A percentile compares a stretch with the other conserved stretches of the same genome.
These are phyloP conservation scores for Ustilago lituana DNA, from an alignment of 1,284 basidiomycete genomes.

Conservation along the genomic window DNA sequence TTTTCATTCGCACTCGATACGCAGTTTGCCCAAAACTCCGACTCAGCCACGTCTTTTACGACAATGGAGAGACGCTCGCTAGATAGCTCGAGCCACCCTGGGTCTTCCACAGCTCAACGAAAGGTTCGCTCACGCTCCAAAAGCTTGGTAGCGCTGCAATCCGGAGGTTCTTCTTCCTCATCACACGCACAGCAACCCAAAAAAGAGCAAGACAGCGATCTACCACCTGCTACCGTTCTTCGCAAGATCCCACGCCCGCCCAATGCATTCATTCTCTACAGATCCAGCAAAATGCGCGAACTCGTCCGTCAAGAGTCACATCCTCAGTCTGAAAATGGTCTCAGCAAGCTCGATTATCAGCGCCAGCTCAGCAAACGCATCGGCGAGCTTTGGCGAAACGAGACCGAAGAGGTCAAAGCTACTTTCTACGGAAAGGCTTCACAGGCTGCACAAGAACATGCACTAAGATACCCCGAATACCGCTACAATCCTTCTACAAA, in stretches of 20 bases:
- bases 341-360: slow-evolving; percentile 39
- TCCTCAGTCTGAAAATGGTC: slow-evolving; percentile 1
- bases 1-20: too few species aligned
- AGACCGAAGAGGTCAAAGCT: slow-evolving; percentile 20
- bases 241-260: slow-evolving; percentile 39
- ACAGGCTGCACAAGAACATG: slow-evolving; percentile 31
- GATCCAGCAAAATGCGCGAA: slow-evolving; percentile 33
- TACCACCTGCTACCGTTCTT: slow-evolving; percentile 6
- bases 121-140: slow-evolving; percentile 17
- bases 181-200: background rate
- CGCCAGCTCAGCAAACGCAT: slow-evolving; percentile 36
- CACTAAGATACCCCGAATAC: slow-evolving; percentile 31
- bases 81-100: background rate
- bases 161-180: too few species aligned
- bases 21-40: too few species aligned
- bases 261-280: slow-evolving; percentile 48
- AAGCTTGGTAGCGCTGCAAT: slow-evolving; percentile 1
- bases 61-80: slow-evolving; percentile 9
- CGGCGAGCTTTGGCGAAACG: slow-evolving; percentile 36
- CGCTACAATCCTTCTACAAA: slow-evolving; percentile 23
- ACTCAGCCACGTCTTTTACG: too few species aligned
- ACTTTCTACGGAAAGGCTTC: slow-evolving; percentile 26
- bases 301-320: slow-evolving; percentile 3
- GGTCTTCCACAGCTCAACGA: slow-evolving; percentile 1
- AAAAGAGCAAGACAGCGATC: background rate